phyloP scores from a whole-genome alignment of 805 yeast species.

The Myxozyma neotropica region DNA sequence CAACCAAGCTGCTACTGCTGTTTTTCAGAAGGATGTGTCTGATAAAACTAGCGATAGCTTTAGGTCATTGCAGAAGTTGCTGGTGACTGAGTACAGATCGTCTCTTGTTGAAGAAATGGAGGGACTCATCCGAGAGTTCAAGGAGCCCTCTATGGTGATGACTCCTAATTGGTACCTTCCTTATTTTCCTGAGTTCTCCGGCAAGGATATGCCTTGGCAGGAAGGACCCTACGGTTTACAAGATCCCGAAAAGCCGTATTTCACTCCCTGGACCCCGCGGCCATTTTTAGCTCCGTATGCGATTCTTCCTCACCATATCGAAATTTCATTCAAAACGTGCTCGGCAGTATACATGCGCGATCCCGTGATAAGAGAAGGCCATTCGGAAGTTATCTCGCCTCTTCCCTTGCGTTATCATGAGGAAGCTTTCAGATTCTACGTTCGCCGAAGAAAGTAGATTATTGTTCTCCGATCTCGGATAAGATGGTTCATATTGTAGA shows the following conservation, averaged over 20 bases:
- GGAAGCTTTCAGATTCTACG: slow-evolving; percentile 93
- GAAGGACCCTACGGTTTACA: slow-evolving; percentile 75
- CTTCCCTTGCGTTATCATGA: slow-evolving; percentile 80
- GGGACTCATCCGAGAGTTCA: slow-evolving; percentile 12
- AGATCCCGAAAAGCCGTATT: slow-evolving; percentile 76
- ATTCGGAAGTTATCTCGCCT: slow-evolving; percentile 93
- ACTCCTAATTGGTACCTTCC: slow-evolving; percentile 31
- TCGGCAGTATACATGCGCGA: slow-evolving; percentile 96
- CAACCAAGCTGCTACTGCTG: neutral
- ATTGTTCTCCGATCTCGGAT: neutral
- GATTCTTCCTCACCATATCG: slow-evolving; percentile 87
- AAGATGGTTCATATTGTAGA: too few relatives aligned
- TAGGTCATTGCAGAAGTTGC: neutral
- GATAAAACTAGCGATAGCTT: neutral
- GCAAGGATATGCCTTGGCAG: slow-evolving; percentile 72
- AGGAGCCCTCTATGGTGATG: slow-evolving; percentile 32
- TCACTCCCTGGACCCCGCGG: slow-evolving; percentile 97
- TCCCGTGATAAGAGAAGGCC: slow-evolving; percentile 96
- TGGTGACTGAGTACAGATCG: neutral
- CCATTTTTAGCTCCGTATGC: slow-evolving; percentile 92
- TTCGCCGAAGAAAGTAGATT: slow-evolving; percentile 57
- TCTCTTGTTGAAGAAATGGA: slow-evolving; percentile 3
- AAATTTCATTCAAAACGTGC: slow-evolving; percentile 85
- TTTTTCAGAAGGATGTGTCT: neutral
- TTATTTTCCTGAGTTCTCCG: slow-evolving; percentile 29